Conservation (phyloP, 768 basidiomycete species). For the Amylocystis lapponica region DNA sequence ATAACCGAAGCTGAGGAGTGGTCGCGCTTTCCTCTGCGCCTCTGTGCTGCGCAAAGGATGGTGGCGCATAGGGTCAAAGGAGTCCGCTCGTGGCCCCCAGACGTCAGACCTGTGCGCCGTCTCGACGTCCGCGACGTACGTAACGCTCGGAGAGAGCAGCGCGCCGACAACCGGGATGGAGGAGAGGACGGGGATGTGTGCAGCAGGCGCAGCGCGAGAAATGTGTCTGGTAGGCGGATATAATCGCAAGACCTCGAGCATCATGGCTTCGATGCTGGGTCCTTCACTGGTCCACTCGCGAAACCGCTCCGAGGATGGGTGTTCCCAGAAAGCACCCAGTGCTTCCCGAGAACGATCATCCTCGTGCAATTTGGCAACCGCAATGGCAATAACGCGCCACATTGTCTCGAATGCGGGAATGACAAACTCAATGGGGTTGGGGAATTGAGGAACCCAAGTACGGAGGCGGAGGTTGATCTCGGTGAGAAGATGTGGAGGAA, state of each 20-base stretch:
- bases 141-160: too few relatives aligned
- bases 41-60: conserved; percentile 24
- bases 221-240: conserved; percentile 49
- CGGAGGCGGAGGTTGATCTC: conserved; percentile 33
- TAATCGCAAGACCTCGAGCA: conserved; percentile 42
- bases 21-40: conserved; percentile 14
- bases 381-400: conserved; percentile 52
- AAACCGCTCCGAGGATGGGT: conserved; percentile 29
- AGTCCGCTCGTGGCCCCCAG: conserved; percentile 31
- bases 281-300: conserved; percentile 4
- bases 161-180: not conserved
- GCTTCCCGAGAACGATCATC: conserved; percentile 19
- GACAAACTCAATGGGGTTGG: conserved; percentile 44
- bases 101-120: conserved; percentile 22
- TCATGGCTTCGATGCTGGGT: conserved; percentile 32
- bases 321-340: conserved; percentile 32
- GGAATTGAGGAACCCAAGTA: conserved; percentile 34
- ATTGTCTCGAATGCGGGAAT: conserved; percentile 58
- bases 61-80: conserved; percentile 40
- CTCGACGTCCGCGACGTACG: conserved; percentile 21
- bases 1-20: conserved; percentile 43
- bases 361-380: conserved; percentile 33
- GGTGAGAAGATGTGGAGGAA: conserved; percentile 28
- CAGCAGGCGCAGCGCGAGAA: conserved; percentile 19
- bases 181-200: conserved; percentile 6